Conservation (phyloP, 805 yeast species). For the Saccharomycopsis oosterbeekiorum region DNA sequence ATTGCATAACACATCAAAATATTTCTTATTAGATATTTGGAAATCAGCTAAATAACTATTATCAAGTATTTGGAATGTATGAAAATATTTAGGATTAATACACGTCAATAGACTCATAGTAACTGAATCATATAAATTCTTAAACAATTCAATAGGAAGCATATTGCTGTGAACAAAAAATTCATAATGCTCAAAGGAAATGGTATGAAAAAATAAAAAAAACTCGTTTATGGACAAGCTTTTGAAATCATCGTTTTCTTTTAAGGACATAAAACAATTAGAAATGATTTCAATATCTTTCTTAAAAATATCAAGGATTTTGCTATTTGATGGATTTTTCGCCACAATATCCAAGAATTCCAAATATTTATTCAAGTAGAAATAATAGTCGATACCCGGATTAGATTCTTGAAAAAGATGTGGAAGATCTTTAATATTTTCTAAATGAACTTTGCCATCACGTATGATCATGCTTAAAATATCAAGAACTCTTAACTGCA, state of each 20-base stretch:
- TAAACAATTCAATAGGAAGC: background rate
- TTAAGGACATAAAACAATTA: background rate
- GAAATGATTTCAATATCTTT: background rate
- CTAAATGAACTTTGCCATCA: background rate
- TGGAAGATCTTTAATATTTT: background rate
- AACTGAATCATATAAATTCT: background rate
- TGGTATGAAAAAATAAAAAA: background rate
- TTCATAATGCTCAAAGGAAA: background rate
- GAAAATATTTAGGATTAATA: conserved; percentile 1
- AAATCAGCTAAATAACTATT: background rate
- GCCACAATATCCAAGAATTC: background rate
- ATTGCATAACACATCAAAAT: conserved; percentile 1
- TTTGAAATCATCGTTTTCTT: background rate
- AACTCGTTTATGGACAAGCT: background rate
- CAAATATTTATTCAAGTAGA: background rate
- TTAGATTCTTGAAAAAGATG: background rate
- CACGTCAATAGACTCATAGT: background rate
- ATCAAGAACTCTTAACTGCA: background rate
- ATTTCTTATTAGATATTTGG: background rate
- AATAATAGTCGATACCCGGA: background rate
- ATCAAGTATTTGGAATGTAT: background rate
- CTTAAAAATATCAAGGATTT: background rate
- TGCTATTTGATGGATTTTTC: background rate
- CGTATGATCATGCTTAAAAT: background rate
- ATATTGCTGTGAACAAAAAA: background rate